Conservation (phyloP, 371 early-diverging fungal species). For the Basidiobolus meristosporus region DNA sequence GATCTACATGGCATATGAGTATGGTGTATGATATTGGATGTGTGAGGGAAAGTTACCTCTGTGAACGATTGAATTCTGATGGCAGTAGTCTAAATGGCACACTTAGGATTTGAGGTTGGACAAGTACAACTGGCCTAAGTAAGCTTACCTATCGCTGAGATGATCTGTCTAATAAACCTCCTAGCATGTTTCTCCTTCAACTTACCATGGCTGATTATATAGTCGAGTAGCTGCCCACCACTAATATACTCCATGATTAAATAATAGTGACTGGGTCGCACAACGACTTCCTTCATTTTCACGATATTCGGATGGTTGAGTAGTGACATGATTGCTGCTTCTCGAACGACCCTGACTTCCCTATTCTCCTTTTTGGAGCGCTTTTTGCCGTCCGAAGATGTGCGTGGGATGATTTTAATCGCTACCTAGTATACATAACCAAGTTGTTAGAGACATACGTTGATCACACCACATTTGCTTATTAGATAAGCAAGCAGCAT, state of each 20-base stretch:
- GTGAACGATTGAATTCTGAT: not conserved
- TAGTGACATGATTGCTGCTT: conserved; percentile 76
- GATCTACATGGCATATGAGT: conserved; percentile 21
- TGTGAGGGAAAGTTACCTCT: not conserved
- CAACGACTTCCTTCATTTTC: conserved; percentile 64
- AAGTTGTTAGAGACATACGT: not conserved
- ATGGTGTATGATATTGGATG: conserved; percentile 2
- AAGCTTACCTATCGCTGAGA: conserved; percentile 39
- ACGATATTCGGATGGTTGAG: conserved; percentile 81
- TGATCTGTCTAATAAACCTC: conserved; percentile 78
- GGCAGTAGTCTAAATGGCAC: not conserved
- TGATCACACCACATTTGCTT: too few species aligned
- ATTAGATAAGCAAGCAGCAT: too few species aligned
- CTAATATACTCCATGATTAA: conserved; percentile 83
- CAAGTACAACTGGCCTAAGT: too few species aligned
- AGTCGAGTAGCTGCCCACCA: conserved; percentile 77
- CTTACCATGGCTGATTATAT: conserved; percentile 71
- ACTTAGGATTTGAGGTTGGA: too few species aligned
- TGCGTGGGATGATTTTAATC: conserved; percentile 62
- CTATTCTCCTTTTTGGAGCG: conserved; percentile 42
- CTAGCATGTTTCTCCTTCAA: conserved; percentile 79
- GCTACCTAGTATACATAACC: conserved; percentile 32
- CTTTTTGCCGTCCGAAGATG: conserved; percentile 11
- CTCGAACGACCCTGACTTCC: conserved; percentile 67
- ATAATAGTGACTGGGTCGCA: conserved; percentile 69